Evolutionary conservation across 306 rosid species (phyloP), one percentile per base, ranked within the genome.

Genomic region (Gillenia trifoliata): DNA sequence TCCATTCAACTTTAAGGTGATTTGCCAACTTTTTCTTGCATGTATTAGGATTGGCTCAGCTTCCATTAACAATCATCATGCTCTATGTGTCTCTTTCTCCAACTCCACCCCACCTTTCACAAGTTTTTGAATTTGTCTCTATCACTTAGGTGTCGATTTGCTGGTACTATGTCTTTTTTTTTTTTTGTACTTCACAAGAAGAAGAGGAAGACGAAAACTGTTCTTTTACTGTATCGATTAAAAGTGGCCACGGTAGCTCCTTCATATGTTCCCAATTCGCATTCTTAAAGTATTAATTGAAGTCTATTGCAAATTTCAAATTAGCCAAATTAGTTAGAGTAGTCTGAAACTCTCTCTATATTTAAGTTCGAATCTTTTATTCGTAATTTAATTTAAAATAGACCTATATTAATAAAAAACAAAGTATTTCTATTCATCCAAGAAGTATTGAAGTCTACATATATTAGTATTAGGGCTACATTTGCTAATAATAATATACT

Each of bases 1-100:
- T 68, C 71, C 79, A 79, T 80, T 63, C 26, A 68, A 75, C 87
- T 70, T 64, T 33, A 22, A 50, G 75, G 54, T 83, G 84, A 87
- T 65, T 85, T 81, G 86, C 62, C 26, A 26, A 15, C 64, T 54
- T 54, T 62, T 49, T n/a, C 3, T 0, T 49, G 57, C 76, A 40
- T 20, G 19, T 59, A 19, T 40, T 26, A 64, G 41, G 68, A 60
- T 60, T 72, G 68, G 33, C 72, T 38, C 47, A 45, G 41, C 26
- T 30, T 20, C 33, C 72, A 55, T 41, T 31, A 49, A 56, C 50
- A 72, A 68, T 78, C 43, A 49, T 71, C 80, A 69, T 45, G 52
- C 75, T 59, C 1, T n/a, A 54, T 54, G n/a, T 66, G 34, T 70
- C 75, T 25, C 77, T 67, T 66, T 55, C 75, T 77, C 76, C 82